Evolutionary conservation across 768 basidiomycete genomes (phyloP), one percentile per base, ranked within the genome.

Genomic region (Suillus plorans): DNA sequence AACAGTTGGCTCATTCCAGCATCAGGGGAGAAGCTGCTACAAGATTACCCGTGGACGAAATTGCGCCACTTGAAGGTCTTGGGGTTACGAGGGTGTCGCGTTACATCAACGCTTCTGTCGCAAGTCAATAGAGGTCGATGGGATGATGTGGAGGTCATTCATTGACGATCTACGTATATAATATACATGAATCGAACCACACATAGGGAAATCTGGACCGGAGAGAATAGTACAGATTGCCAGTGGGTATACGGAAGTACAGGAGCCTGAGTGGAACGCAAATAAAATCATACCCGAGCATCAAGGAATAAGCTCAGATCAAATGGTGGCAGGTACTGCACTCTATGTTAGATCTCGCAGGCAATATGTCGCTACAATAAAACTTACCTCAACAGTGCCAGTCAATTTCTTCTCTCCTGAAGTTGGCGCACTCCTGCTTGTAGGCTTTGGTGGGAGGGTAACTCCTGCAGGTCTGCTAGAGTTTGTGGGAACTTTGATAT

Each of bases 91-190:
- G 83, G 73, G 49, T 90, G 87, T 73, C 70, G 73, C 53, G 69
- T 88, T 31, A 78, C 83, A 2, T 69, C 69, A 47, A 78, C 74
- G n/a, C 71, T 86, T 37, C 61, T 82, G 25, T 67, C 63, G 44
- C 81, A 76, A 62, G 70, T 92, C 47, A 90, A 91, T 68, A 76
- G 79, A 69, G 83, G 84, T 0, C 82, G 88, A 66, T 90, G 89
- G 89, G 84, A 85, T 64, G 89, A 89, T 69, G 79, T 92, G 41
- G 74, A 73, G 50, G 71, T 89, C 66, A 69, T 89, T 65, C 77
- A 73, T 59, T 42, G 58, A 59, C 20, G 39, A 42, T 59, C 25
- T 59, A 25, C 57, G 22, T 41, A 63, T 84, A 74, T 66, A 49
- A 44, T 58, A 67, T 70, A 60, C 68, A 60, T 49, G 36, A 31